Conservation (phyloP, 305 asterid species). For the Salvia sclarea region DNA sequence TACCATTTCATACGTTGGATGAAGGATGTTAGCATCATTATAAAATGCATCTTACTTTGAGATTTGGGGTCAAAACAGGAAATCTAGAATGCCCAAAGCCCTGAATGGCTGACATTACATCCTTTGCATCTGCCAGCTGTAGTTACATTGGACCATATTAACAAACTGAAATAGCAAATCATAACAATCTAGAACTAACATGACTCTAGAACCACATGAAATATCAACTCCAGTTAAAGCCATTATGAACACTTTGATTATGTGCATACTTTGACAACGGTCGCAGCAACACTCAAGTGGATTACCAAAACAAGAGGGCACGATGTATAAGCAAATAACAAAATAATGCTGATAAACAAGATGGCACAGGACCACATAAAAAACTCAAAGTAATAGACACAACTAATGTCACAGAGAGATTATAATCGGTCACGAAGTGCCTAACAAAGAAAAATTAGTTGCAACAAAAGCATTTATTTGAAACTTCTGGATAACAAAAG, state of each 20-base stretch:
- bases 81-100: constrained; percentile 55
- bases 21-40: constrained; percentile 16
- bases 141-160: constrained; percentile 28
- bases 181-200: not conserved
- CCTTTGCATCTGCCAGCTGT: constrained; percentile 90
- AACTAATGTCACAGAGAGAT: not conserved
- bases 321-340: not conserved
- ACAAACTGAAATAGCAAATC: constrained; percentile 27
- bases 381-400: not conserved
- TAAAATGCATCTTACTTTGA: constrained; percentile 54
- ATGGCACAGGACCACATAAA: not conserved
- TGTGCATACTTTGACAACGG: not conserved
- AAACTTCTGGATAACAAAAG: not conserved
- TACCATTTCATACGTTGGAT: not conserved
- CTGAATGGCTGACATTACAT: constrained; percentile 67
- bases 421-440: not conserved
- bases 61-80: constrained; percentile 89
- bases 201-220: constrained; percentile 1
- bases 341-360: not conserved
- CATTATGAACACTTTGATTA: not conserved
- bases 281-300: not conserved
- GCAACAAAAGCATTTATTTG: not conserved
- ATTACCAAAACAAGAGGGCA: not conserved
- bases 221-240: not conserved
- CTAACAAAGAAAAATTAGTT: not conserved